Conservation (phyloP, 441 rosid species). For the Euphorbia celastroides region DNA sequence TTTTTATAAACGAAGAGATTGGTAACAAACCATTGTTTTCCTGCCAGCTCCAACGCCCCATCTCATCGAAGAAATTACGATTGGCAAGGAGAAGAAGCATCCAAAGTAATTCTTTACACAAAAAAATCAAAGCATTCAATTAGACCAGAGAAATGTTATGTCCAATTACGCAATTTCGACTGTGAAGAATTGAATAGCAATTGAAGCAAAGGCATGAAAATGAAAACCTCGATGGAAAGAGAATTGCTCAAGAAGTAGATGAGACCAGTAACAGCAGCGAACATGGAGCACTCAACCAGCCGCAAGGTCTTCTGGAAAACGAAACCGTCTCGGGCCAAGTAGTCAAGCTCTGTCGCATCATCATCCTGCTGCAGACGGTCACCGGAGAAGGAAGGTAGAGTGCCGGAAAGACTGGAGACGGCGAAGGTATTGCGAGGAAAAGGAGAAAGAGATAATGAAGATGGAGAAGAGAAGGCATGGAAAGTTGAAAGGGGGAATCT, state of each 20-base stretch:
- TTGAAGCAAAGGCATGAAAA: too few relatives aligned
- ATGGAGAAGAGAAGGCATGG: neutral
- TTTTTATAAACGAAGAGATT: too few relatives aligned
- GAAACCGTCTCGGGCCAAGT: conserved; percentile 41
- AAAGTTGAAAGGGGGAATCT: neutral
- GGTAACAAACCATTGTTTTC: conserved; percentile 68
- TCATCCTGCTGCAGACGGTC: conserved; percentile 17
- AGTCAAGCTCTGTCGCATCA: conserved; percentile 14
- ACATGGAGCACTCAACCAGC: conserved; percentile 88
- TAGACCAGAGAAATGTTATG: too few relatives aligned
- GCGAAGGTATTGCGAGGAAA: conserved; percentile 26
- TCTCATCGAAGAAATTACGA: conserved; percentile 75
- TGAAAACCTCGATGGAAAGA: conserved; percentile 72
- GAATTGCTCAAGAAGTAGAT: conserved; percentile 87
- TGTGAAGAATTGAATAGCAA: too few relatives aligned
- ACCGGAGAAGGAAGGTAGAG: conserved; percentile 23
- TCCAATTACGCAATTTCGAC: too few relatives aligned
- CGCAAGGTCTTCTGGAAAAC: conserved; percentile 70
- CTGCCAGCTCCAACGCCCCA: conserved; percentile 91
- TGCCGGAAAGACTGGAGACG: conserved; percentile 27
- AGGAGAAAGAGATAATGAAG: conserved; percentile 20
- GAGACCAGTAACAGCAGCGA: conserved; percentile 79
- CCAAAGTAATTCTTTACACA: conserved; percentile 81
- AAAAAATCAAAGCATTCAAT: neutral
- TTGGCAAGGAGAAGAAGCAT: conserved; percentile 78